These are phyloP conservation scores for Fraxinus albicans DNA, from an alignment of 305 asterid genomes.

Conservation along the genomic window DNA sequence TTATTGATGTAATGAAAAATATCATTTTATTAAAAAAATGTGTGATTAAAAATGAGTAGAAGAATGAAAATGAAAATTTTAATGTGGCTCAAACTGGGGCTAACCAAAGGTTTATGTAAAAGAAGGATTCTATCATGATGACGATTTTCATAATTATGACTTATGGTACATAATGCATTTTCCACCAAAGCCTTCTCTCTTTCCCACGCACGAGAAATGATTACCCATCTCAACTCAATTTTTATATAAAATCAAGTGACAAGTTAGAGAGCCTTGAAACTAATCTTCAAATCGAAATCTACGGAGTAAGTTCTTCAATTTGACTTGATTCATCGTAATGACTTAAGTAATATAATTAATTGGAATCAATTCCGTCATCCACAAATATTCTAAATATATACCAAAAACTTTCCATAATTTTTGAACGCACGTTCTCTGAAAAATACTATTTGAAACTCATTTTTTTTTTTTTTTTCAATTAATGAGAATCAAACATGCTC, in stretches of 20 bases:
- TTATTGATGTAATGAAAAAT: too few relatives aligned
- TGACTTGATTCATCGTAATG: background rate
- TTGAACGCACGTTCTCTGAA: too few relatives aligned
- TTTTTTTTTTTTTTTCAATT: too few relatives aligned
- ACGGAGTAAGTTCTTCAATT: background rate
- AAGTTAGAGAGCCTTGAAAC: background rate
- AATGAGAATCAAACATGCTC: too few relatives aligned
- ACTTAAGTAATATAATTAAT: too few relatives aligned
- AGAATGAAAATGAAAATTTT: too few relatives aligned
- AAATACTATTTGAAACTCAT: too few relatives aligned
- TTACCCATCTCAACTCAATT: slow-evolving; percentile 35
- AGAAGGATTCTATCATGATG: slow-evolving; percentile 36
- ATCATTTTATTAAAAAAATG: too few relatives aligned
- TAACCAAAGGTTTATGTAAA: slow-evolving; percentile 44
- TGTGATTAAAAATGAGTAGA: too few relatives aligned
- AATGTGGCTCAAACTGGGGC: too few relatives aligned
- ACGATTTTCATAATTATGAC: background rate
- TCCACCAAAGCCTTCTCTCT: slow-evolving; percentile 25
- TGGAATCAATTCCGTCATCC: background rate
- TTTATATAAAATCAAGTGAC: background rate
- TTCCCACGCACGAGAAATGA: slow-evolving; percentile 40
- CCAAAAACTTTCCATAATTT: too few relatives aligned
- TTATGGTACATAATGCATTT: background rate
- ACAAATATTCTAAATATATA: background rate
- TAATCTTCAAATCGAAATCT: background rate